Percentiles rank a stretch among this genome's conserved stretches.
phyloP scores from a whole-genome alignment of 139 green algal species.

The Tetraselmis striata region DNA sequence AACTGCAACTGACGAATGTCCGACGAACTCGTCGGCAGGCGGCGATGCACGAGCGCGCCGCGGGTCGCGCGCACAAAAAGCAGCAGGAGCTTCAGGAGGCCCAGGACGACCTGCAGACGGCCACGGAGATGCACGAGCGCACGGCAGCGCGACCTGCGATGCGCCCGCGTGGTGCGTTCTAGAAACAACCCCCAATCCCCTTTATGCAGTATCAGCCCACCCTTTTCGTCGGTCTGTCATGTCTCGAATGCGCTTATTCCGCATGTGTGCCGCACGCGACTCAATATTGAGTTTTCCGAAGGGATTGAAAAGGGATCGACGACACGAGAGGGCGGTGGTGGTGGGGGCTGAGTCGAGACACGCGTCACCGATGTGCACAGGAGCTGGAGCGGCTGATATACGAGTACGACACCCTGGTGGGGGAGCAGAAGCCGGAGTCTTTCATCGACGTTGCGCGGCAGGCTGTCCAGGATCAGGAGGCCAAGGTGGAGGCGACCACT shows the following conservation, averaged over 20 bases:
- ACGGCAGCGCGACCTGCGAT: constrained; percentile 18
- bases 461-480: constrained; percentile 20
- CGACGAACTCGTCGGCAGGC: not conserved
- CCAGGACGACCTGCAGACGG: constrained; percentile 7
- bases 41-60: not conserved
- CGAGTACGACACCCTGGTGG: constrained; percentile 52
- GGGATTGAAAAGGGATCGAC: too few species aligned
- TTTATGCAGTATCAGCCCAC: too few species aligned
- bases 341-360: too few species aligned
- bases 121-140: constrained; percentile 9
- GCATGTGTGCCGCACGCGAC: too few species aligned
- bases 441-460: constrained; percentile 25
- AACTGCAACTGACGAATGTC: too few species aligned
- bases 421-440: constrained; percentile 33
- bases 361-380: too few species aligned
- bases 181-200: too few species aligned
- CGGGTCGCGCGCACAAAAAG: not conserved
- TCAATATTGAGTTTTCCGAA: too few species aligned
- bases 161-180: constrained; percentile 1
- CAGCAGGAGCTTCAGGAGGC: constrained; percentile 15
- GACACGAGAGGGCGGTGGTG: too few species aligned
- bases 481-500: constrained; percentile 5
- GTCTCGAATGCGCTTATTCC: too few species aligned
- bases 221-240: too few species aligned
- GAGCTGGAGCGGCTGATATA: constrained; percentile 54